A percentile compares a stretch with the other conserved stretches of the same genome.
Conservation (phyloP, 441 rosid species). For the Raphanus hybrid region DNA sequence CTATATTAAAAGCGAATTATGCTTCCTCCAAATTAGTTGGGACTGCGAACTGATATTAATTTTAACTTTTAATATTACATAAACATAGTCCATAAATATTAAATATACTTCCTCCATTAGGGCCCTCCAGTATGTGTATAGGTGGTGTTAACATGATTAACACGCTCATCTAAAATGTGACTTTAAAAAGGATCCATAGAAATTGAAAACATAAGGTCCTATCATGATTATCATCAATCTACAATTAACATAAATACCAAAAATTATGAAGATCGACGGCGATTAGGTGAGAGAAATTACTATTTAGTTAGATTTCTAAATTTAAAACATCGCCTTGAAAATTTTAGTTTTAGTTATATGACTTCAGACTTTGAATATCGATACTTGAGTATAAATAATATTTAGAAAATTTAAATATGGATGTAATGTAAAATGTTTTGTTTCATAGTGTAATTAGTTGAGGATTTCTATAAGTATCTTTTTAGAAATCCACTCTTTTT, state of each 20-base stretch:
- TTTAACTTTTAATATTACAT: slow-evolving; percentile 9
- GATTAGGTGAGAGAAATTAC: slow-evolving; percentile 5
- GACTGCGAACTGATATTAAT: not conserved
- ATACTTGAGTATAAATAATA: not conserved
- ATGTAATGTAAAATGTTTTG: not conserved
- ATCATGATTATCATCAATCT: slow-evolving; percentile 31
- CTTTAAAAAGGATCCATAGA: slow-evolving; percentile 19
- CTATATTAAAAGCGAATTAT: not conserved
- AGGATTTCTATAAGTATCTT: no score
- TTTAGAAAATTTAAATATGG: not conserved
- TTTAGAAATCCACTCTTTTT: not conserved
- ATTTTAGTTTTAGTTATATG: not conserved
- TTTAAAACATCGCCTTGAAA: not conserved
- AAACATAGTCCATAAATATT: not conserved
- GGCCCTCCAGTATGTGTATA: slow-evolving; percentile 15
- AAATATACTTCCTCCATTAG: not conserved
- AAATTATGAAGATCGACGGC: slow-evolving; percentile 32
- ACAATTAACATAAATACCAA: slow-evolving; percentile 7
- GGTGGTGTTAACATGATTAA: slow-evolving; percentile 35
- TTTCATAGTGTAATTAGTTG: no score
- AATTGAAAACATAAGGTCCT: slow-evolving; percentile 8
- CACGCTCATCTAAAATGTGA: slow-evolving; percentile 27
- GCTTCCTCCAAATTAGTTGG: slow-evolving; percentile 24
- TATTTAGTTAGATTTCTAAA: not conserved
- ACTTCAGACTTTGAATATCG: not conserved